phyloP scores from a whole-genome alignment of 148 eudicot genomes.

The Fagopyrum homotropicum region DNA sequence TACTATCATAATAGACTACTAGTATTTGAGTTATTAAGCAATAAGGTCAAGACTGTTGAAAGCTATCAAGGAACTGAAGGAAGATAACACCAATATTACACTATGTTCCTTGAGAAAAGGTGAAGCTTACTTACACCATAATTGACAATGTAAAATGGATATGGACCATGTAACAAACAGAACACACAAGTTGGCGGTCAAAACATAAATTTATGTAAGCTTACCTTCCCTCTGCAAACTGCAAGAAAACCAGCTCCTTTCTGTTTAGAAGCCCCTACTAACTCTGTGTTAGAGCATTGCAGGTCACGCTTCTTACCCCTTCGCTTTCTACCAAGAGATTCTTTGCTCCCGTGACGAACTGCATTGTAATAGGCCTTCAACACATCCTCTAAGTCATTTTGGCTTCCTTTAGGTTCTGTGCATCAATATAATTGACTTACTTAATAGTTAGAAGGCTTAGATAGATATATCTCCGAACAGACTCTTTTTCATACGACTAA shows the following conservation, averaged over 20 bases:
- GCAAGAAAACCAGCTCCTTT: constrained; percentile 94
- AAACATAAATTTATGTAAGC: not conserved
- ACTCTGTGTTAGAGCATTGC: constrained; percentile 19
- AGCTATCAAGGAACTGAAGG: not conserved
- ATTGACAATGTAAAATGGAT: not conserved
- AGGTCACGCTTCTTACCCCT: constrained; percentile 52
- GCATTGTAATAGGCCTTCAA: constrained; percentile 68
- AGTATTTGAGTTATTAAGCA: too few relatives aligned
- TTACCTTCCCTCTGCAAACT: constrained; percentile 98
- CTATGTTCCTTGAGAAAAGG: not conserved
- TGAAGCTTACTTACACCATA: not conserved
- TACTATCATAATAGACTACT: too few relatives aligned
- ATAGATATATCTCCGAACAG: not conserved
- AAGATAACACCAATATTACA: not conserved
- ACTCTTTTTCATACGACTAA: not conserved
- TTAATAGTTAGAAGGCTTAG: not conserved
- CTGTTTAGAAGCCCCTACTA: constrained; percentile 25
- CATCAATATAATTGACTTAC: constrained; percentile 4
- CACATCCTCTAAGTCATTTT: constrained; percentile 66
- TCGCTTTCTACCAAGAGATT: constrained; percentile 50
- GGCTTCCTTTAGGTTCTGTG: constrained; percentile 86
- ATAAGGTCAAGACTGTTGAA: not conserved
- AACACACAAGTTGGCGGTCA: not conserved
- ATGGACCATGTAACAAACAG: not conserved
- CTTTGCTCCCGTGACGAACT: constrained; percentile 39